Percentiles rank a stretch among this genome's conserved stretches.
phyloP scores from a whole-genome alignment of 805 yeast genomes.

The Barnettozyma botsteinii region DNA sequence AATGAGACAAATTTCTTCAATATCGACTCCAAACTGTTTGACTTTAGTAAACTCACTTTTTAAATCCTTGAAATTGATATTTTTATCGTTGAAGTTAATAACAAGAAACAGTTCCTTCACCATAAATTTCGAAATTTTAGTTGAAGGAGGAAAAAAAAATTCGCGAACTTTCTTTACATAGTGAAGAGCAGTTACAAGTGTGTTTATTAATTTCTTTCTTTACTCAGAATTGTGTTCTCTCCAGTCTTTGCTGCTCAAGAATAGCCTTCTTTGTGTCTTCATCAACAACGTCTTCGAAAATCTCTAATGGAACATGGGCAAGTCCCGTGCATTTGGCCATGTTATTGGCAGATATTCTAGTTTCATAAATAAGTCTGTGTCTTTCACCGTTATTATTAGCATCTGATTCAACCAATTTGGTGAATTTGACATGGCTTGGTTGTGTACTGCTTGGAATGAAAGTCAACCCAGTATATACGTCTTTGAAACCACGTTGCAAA shows the following conservation, averaged over 20 bases:
- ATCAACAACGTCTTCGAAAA: conserved; percentile 54
- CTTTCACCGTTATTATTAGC: conserved; percentile 24
- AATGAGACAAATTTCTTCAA: not conserved
- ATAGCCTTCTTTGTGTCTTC: conserved; percentile 58
- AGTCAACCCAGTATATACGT: conserved; percentile 76
- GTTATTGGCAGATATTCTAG: conserved; percentile 41
- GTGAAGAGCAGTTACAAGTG: not conserved
- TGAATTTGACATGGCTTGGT: conserved; percentile 38
- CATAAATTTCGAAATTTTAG: not conserved
- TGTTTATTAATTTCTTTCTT: not conserved
- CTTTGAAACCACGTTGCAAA: conserved; percentile 57
- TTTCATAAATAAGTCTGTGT: conserved; percentile 40
- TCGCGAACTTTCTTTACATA: not conserved
- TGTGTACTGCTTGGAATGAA: conserved; percentile 75
- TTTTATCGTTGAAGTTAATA: not conserved
- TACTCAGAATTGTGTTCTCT: conserved; percentile 8
- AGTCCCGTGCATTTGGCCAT: conserved; percentile 60
- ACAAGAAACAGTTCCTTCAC: too few species aligned
- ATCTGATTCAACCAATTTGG: conserved; percentile 23
- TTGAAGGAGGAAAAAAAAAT: not conserved
- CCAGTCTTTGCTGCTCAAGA: conserved; percentile 44
- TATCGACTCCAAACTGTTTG: not conserved
- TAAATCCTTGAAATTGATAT: not conserved
- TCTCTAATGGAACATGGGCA: conserved; percentile 46
- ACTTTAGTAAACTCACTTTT: not conserved